Evolutionary conservation across 208 protist species (phyloP).

Genomic region (Porcisia hertigi): DNA sequence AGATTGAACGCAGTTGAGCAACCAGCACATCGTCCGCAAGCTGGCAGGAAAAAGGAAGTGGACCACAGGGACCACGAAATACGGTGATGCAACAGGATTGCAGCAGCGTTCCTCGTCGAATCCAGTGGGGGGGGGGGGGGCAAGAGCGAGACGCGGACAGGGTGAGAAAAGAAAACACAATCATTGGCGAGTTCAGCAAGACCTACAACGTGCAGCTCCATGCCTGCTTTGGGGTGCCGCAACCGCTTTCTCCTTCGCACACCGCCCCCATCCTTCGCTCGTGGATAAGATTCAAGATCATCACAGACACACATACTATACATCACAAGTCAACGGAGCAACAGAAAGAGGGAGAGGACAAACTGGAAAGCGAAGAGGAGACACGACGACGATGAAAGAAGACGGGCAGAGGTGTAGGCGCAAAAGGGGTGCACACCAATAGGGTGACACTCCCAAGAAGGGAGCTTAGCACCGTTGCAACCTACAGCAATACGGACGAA

Average conservation of each 20-base stretch:
- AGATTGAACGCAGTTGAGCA: neutral
- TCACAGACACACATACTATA: neutral
- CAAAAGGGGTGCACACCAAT: neutral
- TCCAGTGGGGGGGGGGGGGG: neutral
- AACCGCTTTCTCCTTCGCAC: neutral
- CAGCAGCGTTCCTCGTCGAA: neutral
- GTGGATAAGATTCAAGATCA: neutral
- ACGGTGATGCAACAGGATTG: neutral
- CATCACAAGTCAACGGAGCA: neutral
- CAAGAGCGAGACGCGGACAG: neutral
- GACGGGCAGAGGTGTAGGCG: neutral
- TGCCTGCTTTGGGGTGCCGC: neutral
- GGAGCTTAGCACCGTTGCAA: neutral
- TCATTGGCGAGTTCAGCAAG: neutral
- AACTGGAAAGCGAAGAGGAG: neutral
- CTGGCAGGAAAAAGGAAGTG: neutral
- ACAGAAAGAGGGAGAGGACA: neutral
- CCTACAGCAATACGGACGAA: neutral
- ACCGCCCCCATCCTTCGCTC: neutral
- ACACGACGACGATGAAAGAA: too few relatives aligned
- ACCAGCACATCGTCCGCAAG: neutral
- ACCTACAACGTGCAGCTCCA: neutral
- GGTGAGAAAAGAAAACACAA: neutral
- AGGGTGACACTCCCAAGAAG: neutral
- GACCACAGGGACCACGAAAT: neutral